Base-by-base conservation (phyloP, 441 rosid species). In the Erodium chrysanthum region DNA sequence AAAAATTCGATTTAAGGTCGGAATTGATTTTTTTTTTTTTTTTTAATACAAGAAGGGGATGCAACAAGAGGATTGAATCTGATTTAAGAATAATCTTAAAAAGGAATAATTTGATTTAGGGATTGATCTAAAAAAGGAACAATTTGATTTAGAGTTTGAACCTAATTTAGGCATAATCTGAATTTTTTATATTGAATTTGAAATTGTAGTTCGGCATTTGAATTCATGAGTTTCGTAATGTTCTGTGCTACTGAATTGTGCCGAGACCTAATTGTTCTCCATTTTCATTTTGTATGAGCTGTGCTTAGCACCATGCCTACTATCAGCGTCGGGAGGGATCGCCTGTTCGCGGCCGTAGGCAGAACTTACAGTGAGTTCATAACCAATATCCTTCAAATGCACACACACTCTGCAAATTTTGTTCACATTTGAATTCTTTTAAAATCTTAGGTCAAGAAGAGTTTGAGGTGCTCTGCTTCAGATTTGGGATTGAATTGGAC, bases 401-500 rank as follows among this genome's bases (percentile, higher is more conserved):
- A 18, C 10, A 12, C 20, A 22, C n/a, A 22, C n/a, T 7, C 23
- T 3, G 1, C 0, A 61, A 23, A 29, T 11, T 7, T 3, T 65
- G 46, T 27, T 52, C 14, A 25, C n/a, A 33, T 25, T 18, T 52
- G 33, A 3, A 50, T 27, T 10, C 52, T 44, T 5, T 21, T 68
- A 66, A 17, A 63, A 35, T 71, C 69, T 37, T 71, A 90, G 96
- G 85, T 18, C 74, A 77, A 69, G 96, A 89, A 68, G 86, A 85
- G 78, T 91, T 91, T 44, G 96, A 91, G 64, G 97, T 86, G 64
- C 81, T 94, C 35, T 94, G 97, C 85, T 94, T 91, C 85, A 48
- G 79, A 22, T 94, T 91, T 5, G 97, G 98, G 5, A 89, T 94
- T 29, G 96, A 94, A 82, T 92, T 92, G 35, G 99, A 92, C 35